Evolutionary conservation across 495 filamentous ascomycete species (phyloP).

Genomic region (Tirmania nivea): DNA sequence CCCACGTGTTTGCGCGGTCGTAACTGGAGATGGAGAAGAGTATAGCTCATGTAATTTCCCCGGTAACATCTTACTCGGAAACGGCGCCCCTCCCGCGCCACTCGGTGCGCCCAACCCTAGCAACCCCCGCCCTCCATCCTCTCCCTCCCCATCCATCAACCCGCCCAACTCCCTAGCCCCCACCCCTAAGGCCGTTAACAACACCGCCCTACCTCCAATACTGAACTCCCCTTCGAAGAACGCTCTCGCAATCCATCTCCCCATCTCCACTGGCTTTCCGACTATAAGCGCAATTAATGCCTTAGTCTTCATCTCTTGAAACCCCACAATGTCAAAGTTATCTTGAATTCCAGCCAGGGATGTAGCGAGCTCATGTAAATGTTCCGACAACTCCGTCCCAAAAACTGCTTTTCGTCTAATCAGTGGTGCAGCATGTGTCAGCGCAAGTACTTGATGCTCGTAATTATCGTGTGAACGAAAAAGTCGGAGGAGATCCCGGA

Average conservation of each 20-base stretch:
- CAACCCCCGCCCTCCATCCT: conserved; percentile 20
- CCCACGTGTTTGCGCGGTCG: conserved; percentile 1
- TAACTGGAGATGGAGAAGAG: conserved; percentile 2
- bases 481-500: conserved; percentile 61
- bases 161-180: conserved; percentile 76
- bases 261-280: conserved; percentile 54
- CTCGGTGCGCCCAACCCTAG: background rate
- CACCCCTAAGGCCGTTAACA: conserved; percentile 64
- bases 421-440: conserved; percentile 50
- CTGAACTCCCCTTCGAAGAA: conserved; percentile 89
- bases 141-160: conserved; percentile 40
- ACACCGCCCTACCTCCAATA: conserved; percentile 52
- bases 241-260: conserved; percentile 56
- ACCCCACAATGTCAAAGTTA: conserved; percentile 51
- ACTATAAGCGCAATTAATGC: conserved; percentile 68
- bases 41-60: conserved; percentile 33
- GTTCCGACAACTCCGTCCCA: conserved; percentile 67
- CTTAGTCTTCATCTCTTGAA: conserved; percentile 54
- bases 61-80: conserved; percentile 55
- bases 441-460: conserved; percentile 59
- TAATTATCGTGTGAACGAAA: conserved; percentile 64
- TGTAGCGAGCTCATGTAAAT: conserved; percentile 58
- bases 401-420: conserved; percentile 77
- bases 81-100: conserved; percentile 24
- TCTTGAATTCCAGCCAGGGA: conserved; percentile 61